phyloP scores from a whole-genome alignment of 345 rosid species.

The Barbarea vulgaris region DNA sequence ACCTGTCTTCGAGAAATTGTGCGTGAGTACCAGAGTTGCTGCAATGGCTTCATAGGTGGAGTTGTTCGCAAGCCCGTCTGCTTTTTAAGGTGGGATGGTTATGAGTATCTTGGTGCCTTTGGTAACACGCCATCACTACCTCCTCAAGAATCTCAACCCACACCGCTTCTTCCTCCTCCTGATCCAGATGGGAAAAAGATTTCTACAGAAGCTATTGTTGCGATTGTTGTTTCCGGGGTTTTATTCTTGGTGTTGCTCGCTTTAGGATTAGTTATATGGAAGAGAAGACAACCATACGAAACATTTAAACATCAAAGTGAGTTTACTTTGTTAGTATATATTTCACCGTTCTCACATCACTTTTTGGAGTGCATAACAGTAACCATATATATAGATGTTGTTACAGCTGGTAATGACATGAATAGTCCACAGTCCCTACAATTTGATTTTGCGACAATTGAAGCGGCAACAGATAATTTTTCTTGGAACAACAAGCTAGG shows the following conservation, averaged over 20 bases:
- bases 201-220: constrained; percentile 14
- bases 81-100: constrained; percentile 34
- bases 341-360: background rate
- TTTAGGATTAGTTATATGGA: constrained; percentile 8
- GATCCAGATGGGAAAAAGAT: background rate
- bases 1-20: constrained; percentile 13
- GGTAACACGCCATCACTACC: background rate
- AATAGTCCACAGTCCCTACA: constrained; percentile 9
- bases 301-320: constrained; percentile 24
- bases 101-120: constrained; percentile 23
- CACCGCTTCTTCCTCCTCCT: background rate
- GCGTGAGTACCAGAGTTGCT: background rate
- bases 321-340: background rate
- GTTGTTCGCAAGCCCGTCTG: constrained; percentile 16
- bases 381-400: background rate
- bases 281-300: constrained; percentile 21
- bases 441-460: constrained; percentile 23
- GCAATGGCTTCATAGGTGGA: background rate
- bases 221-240: background rate
- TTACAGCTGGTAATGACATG: constrained; percentile 9
- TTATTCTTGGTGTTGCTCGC: background rate
- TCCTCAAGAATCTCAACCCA: constrained; percentile 4
- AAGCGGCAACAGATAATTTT: constrained; percentile 11
- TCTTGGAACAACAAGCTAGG: constrained; percentile 7
- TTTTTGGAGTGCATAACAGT: background rate